Percentiles rank a stretch among this genome's conserved stretches.
Conservation (phyloP, 163 green algal genomes). For the Coccomyxa subellipsoidea region DNA sequence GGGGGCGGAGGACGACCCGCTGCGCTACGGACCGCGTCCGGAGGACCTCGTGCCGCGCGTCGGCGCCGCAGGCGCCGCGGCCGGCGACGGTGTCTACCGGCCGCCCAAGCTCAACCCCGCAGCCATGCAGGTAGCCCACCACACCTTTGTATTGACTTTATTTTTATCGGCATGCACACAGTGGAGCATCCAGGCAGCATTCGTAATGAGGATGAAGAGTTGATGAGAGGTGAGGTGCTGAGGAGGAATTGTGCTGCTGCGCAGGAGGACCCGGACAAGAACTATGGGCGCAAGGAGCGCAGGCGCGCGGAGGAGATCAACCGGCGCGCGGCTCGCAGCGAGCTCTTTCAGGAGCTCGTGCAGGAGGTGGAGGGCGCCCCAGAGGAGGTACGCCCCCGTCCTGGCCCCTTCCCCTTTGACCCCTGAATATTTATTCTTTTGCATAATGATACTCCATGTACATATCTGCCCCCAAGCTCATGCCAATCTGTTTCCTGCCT, state of each 20-base stretch:
- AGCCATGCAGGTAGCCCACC: conserved; percentile 64
- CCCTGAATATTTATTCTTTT: no score
- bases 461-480: no score
- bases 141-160: no score
- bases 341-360: conserved; percentile 63
- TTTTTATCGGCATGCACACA: no score
- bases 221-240: background rate
- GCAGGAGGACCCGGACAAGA: conserved; percentile 10
- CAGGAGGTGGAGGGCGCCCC: conserved; percentile 80
- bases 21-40: conserved; percentile 71
- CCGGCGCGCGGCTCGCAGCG: conserved; percentile 41
- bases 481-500: no score
- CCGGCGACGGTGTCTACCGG: conserved; percentile 71
- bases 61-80: background rate
- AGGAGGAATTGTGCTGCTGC: no score
- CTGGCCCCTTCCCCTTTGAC: no score
- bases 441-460: no score
- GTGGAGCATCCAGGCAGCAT: no score
- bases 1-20: conserved; percentile 41
- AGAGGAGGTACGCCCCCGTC: conserved; percentile 65
- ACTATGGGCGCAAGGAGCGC: conserved; percentile 36
- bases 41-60: conserved; percentile 54
- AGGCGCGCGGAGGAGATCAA: conserved; percentile 38
- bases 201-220: no score
- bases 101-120: conserved; percentile 82